Percentiles rank a stretch among this genome's conserved stretches.
Evolutionary conservation across 2,329 filamentous ascomycete species (phyloP).

Genomic region (Zasmidium angulare): DNA sequence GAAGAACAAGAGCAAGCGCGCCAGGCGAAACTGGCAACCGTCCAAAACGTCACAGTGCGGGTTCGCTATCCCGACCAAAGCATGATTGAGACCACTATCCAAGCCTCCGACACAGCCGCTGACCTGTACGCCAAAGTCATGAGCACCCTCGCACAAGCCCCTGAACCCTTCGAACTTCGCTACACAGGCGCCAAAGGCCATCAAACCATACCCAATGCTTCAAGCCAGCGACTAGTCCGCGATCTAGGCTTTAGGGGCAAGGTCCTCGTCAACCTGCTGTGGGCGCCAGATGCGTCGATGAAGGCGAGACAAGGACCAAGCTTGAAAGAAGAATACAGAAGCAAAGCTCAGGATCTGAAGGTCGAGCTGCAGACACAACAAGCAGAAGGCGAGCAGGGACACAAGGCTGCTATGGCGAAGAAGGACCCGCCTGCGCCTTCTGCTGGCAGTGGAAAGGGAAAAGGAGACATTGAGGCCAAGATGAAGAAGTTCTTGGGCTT

Average conservation of each 20-base stretch:
- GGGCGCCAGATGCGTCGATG: slow-evolving; percentile 64
- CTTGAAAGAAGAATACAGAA: slow-evolving; percentile 58
- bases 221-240: slow-evolving; percentile 61
- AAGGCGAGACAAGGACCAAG: slow-evolving; percentile 58
- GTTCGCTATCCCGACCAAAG: slow-evolving; percentile 87
- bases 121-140: slow-evolving; percentile 74
- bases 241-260: slow-evolving; percentile 69
- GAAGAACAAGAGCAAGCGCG: slow-evolving; percentile 67
- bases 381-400: slow-evolving; percentile 23
- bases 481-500: slow-evolving; percentile 71
- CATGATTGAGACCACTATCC: slow-evolving; percentile 71
- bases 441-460: slow-evolving; percentile 29
- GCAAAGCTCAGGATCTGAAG: slow-evolving; percentile 65
- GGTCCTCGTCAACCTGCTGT: slow-evolving; percentile 74
- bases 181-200: slow-evolving; percentile 56
- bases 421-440: slow-evolving; percentile 22
- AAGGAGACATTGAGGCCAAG: slow-evolving; percentile 43
- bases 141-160: slow-evolving; percentile 61
- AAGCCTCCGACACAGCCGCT: slow-evolving; percentile 65
- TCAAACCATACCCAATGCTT: slow-evolving; percentile 23
- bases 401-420: slow-evolving; percentile 31
- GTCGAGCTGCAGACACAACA: slow-evolving; percentile 59
- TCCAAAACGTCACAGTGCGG: slow-evolving; percentile 71
- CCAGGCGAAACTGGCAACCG: slow-evolving; percentile 62
- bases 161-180: slow-evolving; percentile 69